These are phyloP conservation scores for Penicillium macrosclerotiorum DNA, from an alignment of 495 filamentous ascomycete species.

Conservation along the genomic window DNA sequence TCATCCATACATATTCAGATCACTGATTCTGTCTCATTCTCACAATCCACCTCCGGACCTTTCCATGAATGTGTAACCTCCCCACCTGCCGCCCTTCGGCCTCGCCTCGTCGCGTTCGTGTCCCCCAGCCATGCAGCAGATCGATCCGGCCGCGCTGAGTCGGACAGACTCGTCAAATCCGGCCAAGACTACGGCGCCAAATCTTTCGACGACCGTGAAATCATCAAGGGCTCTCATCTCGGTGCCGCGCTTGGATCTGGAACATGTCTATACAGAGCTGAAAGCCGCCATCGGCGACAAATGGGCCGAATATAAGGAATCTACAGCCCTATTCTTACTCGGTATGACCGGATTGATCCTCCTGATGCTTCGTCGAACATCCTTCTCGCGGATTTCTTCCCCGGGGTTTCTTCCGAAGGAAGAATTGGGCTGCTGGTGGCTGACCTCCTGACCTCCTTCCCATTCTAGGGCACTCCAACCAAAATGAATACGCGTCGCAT, in stretches of 20 bases:
- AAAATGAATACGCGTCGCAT: slow-evolving; percentile 74
- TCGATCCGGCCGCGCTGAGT: slow-evolving; percentile 80
- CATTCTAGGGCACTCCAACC: slow-evolving; percentile 71
- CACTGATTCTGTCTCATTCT: slow-evolving; percentile 8
- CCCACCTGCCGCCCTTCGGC: slow-evolving; percentile 38
- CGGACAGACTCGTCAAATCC: slow-evolving; percentile 64
- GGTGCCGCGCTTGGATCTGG: slow-evolving; percentile 82
- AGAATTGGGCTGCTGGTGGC: slow-evolving; percentile 14
- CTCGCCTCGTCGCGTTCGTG: slow-evolving; percentile 43
- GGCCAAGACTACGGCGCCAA: slow-evolving; percentile 59
- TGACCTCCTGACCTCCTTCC: slow-evolving; percentile 18
- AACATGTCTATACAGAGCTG: slow-evolving; percentile 82
- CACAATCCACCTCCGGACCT: background rate
- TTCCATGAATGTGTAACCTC: slow-evolving; percentile 44
- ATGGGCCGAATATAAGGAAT: slow-evolving; percentile 86
- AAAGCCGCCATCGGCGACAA: slow-evolving; percentile 79
- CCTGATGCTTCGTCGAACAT: slow-evolving; percentile 4
- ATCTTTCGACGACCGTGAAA: slow-evolving; percentile 53
- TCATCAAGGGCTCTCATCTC: slow-evolving; percentile 59
- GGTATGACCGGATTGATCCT: slow-evolving; percentile 54
- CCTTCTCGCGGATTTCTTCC: background rate
- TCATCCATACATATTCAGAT: slow-evolving; percentile 32
- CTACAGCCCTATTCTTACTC: slow-evolving; percentile 74
- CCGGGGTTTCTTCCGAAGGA: background rate
- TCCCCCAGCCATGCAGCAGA: slow-evolving; percentile 66